Evolutionary conservation across 2,329 filamentous ascomycete species (phyloP), one percentile per base, ranked within the genome.

Genomic region (Phaeosphaeria sp.): DNA sequence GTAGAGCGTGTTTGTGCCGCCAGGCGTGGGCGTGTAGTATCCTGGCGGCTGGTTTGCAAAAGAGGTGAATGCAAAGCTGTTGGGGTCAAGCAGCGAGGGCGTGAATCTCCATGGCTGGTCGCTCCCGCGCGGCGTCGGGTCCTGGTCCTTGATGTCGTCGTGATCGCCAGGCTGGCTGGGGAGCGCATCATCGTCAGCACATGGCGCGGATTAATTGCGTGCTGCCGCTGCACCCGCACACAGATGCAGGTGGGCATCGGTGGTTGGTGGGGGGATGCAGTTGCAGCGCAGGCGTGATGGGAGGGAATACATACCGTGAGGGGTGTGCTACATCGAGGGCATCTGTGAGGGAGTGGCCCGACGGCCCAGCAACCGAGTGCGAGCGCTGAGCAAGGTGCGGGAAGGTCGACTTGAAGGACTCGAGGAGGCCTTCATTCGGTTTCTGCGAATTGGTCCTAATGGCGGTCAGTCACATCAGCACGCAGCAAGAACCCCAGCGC

Each of bases 31-130:
- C 7, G 92, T 93, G 78, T 96, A 97, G 78, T 95, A 95, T 15
- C 89, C 91, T 17, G 91, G 86, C 46, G 90, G 86, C 63, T 93
- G 91, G 77, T 91, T 92, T 63, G 90, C 88, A 72, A 96, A 94
- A 55, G 85, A 84, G 58, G 87, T 84, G 78, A 97, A 97, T 22
- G 88, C 87, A 75, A 92, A 92, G 27, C 91, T 91, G 75, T 90
- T 92, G 18, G 92, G 88, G 73, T 98, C 94, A 73, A 98, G 85
- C 56, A 96, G 82, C 21, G 93, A 95, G 3, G 93, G 92, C 2
- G 93, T 96, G 72, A 97, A 93, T 65, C 91, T 87, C 89, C 93
- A 95, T 67, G 86, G 88, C 67, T 97, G 93, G 70, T 90, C 88
- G 43, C 90, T 86, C 18, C 89, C 90, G 74, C 91, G 87, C 5